Conservation (phyloP, 176 grass and related monocot species). For the Rhynchospora tenuis region DNA sequence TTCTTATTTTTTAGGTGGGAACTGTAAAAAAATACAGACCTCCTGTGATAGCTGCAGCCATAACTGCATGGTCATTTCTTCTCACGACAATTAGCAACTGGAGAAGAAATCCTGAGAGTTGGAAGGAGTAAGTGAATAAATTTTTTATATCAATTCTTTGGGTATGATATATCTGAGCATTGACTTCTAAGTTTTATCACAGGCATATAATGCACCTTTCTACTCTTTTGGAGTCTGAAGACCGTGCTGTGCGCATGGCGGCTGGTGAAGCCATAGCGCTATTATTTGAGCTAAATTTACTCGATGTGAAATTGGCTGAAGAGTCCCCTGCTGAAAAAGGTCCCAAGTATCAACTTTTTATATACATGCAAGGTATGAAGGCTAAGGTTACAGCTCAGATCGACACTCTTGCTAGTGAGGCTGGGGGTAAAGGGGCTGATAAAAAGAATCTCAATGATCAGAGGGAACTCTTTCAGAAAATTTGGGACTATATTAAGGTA, state of each 20-base stretch:
- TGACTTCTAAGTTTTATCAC: constrained; percentile 10
- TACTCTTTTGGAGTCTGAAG: constrained; percentile 63
- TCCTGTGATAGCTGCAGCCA: constrained; percentile 57
- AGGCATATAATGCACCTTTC: constrained; percentile 71
- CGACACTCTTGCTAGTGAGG: constrained; percentile 61
- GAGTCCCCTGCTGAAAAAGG: constrained; percentile 34
- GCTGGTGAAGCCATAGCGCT: constrained; percentile 91
- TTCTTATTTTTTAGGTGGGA: constrained; percentile 52
- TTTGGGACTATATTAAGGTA: constrained; percentile 87
- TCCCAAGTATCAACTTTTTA: constrained; percentile 55
- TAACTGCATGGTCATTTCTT: constrained; percentile 93
- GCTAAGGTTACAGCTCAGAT: constrained; percentile 70
- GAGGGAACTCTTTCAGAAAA: constrained; percentile 73
- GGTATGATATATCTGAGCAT: not conserved
- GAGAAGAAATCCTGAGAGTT: constrained; percentile 82
- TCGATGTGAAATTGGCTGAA: constrained; percentile 49
- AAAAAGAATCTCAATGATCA: constrained; percentile 98
- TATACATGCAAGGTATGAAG: constrained; percentile 83
- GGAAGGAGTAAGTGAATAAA: constrained; percentile 70
- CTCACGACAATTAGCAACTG: constrained; percentile 75
- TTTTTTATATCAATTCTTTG: not conserved
- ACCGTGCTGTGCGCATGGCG: constrained; percentile 87
- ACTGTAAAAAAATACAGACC: constrained; percentile 52
- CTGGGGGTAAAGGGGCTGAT: constrained; percentile 86
- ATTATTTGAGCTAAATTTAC: constrained; percentile 77